Base-by-base conservation (phyloP, 179 eudicot species). In the Nepenthes alata region DNA sequence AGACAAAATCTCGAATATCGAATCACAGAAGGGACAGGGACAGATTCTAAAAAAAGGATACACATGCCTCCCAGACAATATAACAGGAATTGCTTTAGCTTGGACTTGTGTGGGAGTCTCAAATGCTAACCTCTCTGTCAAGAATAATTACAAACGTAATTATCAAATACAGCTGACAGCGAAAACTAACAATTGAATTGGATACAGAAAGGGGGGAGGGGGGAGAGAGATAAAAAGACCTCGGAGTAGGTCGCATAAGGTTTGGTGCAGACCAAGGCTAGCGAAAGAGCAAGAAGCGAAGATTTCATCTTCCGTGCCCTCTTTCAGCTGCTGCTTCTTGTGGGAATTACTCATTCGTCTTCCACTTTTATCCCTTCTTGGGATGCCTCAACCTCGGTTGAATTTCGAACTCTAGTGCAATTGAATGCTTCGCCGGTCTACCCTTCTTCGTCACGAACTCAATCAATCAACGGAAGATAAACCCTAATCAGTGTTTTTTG, bases 21-120 rank as follows among this genome's bases (percentile, higher is more conserved):
- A 56, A 56, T 12, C 15, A 4, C 6, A 15, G 12, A 37, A 56
- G 55, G 0, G 48, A 44, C 16, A 11, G 35, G 25, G 25, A 59
- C 41, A 53, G 6, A n/a, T 1, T 41, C 13, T 36, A 48, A 47
- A 4, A 47, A 59, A 12, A 69, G 70, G 65, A 77, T 89, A 90
- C 98, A 86, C 94, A 58, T 93, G 98, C 61, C 72, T 75, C 39
- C 98, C 95, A 2, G 97, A 83, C 55, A 93, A 70, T 13, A 87
- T 81, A 37, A 89, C 86, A 34, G 98, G 98, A 70, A 93, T 83
- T 2, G 98, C 88, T 72, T 89, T 76, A 67, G 98, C 93, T 73
- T 93, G 98, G 39, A 93, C 78, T 65, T 74, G 90, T 5, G 98
- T 93, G 5, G 98, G 98, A 58, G 70, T 64, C 70, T 85, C 79